These are phyloP conservation scores for Crithidia fasciculata DNA, from an alignment of 208 protist species.

Conservation along the genomic window DNA sequence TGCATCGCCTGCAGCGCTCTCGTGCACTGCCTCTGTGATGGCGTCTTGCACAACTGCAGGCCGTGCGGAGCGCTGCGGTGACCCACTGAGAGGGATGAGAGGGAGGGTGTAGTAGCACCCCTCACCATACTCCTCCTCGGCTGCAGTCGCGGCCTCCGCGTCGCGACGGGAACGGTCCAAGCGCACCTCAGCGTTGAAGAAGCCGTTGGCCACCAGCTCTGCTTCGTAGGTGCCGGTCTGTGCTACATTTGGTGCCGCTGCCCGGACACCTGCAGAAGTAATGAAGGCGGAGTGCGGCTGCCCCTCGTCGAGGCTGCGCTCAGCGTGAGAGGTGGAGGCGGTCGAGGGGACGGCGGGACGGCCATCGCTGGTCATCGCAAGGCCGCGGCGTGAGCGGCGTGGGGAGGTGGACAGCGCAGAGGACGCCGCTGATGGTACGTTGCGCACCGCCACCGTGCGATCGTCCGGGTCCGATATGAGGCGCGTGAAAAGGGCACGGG, in stretches of 20 bases:
- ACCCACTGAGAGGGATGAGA: background rate
- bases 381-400: background rate
- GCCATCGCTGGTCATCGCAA: background rate
- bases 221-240: background rate
- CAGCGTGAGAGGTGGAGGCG: background rate
- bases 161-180: background rate
- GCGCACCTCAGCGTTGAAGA: conserved; percentile 14
- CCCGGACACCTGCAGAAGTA: background rate
- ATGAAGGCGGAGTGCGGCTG: background rate
- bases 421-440: background rate
- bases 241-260: too few relatives aligned
- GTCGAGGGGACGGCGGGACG: too few relatives aligned
- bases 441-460: conserved; percentile 16
- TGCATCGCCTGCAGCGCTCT: background rate
- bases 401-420: background rate
- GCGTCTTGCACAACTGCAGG: background rate
- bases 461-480: conserved; percentile 14
- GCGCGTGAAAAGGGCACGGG: conserved; percentile 12
- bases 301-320: background rate
- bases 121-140: conserved; percentile 13
- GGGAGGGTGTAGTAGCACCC: conserved; percentile 16
- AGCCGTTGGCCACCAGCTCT: conserved; percentile 24
- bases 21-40: background rate
- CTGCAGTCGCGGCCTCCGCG: background rate
- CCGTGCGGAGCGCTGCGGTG: background rate